phyloP scores from a whole-genome alignment of 352 stramenopile genomes.

The Pythium sp. region DNA sequence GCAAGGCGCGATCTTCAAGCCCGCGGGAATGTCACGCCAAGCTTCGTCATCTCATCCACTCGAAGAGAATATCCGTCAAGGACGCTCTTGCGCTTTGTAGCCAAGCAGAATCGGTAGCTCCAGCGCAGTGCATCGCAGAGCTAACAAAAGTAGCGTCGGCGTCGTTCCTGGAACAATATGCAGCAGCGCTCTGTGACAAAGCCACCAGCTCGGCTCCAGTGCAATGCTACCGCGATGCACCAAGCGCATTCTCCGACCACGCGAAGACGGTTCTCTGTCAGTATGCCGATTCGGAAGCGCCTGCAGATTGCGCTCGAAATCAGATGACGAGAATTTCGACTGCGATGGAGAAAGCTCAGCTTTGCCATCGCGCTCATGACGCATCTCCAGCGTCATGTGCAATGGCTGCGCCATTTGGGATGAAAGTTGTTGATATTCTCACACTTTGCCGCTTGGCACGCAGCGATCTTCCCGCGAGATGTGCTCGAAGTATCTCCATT shows the following conservation, averaged over 20 bases:
- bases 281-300: slow-evolving; percentile 30
- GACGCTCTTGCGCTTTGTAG: slow-evolving; percentile 23
- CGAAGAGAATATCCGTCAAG: slow-evolving; percentile 22
- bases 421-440: slow-evolving; percentile 32
- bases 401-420: slow-evolving; percentile 39
- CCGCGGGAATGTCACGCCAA: slow-evolving; percentile 25
- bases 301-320: slow-evolving; percentile 32
- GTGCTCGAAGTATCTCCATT: slow-evolving; percentile 28
- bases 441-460: slow-evolving; percentile 33
- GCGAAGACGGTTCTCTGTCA: slow-evolving; percentile 41
- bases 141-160: slow-evolving; percentile 2
- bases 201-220: slow-evolving; percentile 30
- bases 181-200: slow-evolving; percentile 22
- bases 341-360: slow-evolving; percentile 18
- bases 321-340: slow-evolving; percentile 21
- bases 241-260: slow-evolving; percentile 30
- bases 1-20: slow-evolving; percentile 18
- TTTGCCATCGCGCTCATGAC: slow-evolving; percentile 34
- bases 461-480: slow-evolving; percentile 32
- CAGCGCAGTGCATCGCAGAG: slow-evolving; percentile 16
- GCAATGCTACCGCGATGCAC: slow-evolving; percentile 33
- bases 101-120: slow-evolving; percentile 22
- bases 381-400: slow-evolving; percentile 31
- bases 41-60: slow-evolving; percentile 30
- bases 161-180: slow-evolving; percentile 4